These are phyloP conservation scores for Cichorium intybus DNA, from an alignment of 140 eudicot genomes.

Conservation along the genomic window DNA sequence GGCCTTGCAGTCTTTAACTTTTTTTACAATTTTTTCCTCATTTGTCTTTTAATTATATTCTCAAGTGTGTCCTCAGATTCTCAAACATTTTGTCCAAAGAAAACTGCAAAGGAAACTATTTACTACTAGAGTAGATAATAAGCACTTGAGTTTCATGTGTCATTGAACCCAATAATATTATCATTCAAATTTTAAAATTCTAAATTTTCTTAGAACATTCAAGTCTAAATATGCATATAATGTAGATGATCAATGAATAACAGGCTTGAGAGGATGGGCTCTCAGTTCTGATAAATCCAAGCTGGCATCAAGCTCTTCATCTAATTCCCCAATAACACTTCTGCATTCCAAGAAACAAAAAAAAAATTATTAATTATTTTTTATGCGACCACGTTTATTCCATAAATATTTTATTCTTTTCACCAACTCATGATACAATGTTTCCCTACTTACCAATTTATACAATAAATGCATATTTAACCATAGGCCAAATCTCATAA, in stretches of 20 bases:
- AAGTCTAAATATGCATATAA: not conserved
- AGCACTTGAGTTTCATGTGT: not conserved
- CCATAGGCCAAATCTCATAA: too few relatives aligned
- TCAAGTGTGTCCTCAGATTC: too few relatives aligned
- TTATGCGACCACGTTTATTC: not conserved
- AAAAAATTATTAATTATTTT: not conserved
- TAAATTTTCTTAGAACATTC: not conserved
- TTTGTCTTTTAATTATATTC: too few relatives aligned
- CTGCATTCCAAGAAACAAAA: slow-evolving; percentile 7
- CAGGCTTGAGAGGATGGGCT: slow-evolving; percentile 87
- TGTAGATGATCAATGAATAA: slow-evolving; percentile 49
- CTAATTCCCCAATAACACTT: slow-evolving; percentile 34
- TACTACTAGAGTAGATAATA: too few relatives aligned
- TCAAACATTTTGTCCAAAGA: too few relatives aligned
- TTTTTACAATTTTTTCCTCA: too few relatives aligned
- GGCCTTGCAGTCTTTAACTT: too few relatives aligned
- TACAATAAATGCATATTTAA: too few relatives aligned
- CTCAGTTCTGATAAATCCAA: slow-evolving; percentile 65
- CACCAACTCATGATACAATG: not conserved
- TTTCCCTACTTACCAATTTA: too few relatives aligned
- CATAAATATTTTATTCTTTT: too few relatives aligned
- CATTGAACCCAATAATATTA: not conserved
- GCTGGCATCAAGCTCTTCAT: slow-evolving; percentile 52
- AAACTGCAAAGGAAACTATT: too few relatives aligned
- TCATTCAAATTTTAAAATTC: not conserved